These are phyloP conservation scores for Syncephalastrum sp. DNA, from an alignment of 371 early-diverging fungal genomes.

Conservation along the genomic window DNA sequence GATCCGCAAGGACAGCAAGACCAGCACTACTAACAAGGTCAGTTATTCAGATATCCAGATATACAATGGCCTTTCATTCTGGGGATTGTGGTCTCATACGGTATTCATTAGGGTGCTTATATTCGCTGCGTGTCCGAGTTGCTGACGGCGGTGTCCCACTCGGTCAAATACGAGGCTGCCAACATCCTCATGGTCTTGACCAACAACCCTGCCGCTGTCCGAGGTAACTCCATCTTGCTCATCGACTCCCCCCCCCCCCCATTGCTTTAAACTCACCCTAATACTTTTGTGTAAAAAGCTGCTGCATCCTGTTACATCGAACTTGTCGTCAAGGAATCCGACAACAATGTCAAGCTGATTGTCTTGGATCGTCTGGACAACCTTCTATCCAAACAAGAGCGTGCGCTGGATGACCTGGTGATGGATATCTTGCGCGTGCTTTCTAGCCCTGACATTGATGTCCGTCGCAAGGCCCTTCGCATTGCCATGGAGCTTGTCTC, in stretches of 20 bases:
- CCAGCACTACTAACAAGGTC: constrained; percentile 79
- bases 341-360: constrained; percentile 97
- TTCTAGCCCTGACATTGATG: constrained; percentile 91
- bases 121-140: constrained; percentile 88
- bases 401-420: constrained; percentile 85
- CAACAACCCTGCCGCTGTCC: constrained; percentile 85
- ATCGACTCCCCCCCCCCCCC: neutral
- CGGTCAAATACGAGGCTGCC: constrained; percentile 98
- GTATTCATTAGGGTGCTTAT: constrained; percentile 66
- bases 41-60: neutral
- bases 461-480: constrained; percentile 85
- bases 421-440: constrained; percentile 93
- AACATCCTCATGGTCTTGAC: constrained; percentile 86
- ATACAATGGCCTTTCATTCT: neutral
- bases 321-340: constrained; percentile 88
- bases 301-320: constrained; percentile 91
- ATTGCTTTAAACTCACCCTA: neutral
- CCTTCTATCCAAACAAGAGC: constrained; percentile 81
- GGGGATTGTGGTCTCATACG: neutral
- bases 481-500: constrained; percentile 89
- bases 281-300: constrained; percentile 41
- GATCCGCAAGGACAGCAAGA: constrained; percentile 88
- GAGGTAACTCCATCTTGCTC: constrained; percentile 49
- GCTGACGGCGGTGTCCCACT: constrained; percentile 73
- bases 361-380: constrained; percentile 90